Base-by-base conservation (phyloP, 441 rosid genomes). In the Croton laevigatus region DNA sequence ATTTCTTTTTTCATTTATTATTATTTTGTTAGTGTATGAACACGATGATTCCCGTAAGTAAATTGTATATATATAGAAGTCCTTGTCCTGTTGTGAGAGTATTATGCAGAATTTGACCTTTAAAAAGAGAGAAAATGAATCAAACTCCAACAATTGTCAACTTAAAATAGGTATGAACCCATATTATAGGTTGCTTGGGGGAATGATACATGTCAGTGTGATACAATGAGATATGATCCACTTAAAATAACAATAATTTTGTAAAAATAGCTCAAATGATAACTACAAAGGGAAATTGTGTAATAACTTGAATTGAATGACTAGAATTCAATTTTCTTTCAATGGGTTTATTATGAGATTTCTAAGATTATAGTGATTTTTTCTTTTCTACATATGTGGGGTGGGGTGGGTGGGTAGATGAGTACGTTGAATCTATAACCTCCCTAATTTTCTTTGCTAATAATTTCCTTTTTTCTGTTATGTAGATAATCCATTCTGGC, bases 61-160 rank as follows among this genome's bases (percentile, higher is more conserved):
- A 27, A 27, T 27, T 27, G 32, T 27, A 27, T 2, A 27, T 27
- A 27, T 27, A 27, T 27, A 2, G 32, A 27, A 27, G 32, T 27
- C 32, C 1, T 27, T 27, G 54, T 60, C 52, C 44, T 67, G 20
- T 62, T 73, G 70, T 71, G 78, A 76, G 32, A 62, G 58, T 69
- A 67, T 80, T 61, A 71, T 69, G 78, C 66, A 73, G 63, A 58
- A n/a, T 69, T 76, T 79, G 86, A 79, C 84, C 76, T 81, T 78
- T 81, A 66, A 5, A 32, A 45, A 36, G 68, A 68, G 75, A 60
- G 22, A 11, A 19, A 68, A 75, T 73, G 74, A 77, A 71, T 52
- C 53, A 69, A 62, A 53, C 65, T 61, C 70, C 27, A 70, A 53
- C 36, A 60, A 60, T 71, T 72, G 80, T 82, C 84, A 66, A 76